Evolutionary conservation across 768 basidiomycete species (phyloP).

Genomic region (Lentinula aciculospora): DNA sequence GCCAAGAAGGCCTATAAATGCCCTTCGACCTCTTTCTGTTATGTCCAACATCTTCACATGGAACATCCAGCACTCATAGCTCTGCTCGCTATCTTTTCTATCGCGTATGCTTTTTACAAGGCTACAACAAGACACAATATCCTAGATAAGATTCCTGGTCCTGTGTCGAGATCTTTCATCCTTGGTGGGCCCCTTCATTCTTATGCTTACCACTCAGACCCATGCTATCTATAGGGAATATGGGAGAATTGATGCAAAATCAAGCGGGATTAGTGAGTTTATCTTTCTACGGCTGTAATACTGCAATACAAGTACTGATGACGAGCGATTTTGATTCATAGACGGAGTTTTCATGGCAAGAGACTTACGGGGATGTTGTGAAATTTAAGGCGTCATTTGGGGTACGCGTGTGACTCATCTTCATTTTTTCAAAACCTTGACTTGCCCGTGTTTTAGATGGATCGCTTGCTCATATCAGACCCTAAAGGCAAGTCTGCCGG

Average conservation of each 20-base stretch:
- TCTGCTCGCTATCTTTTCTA: neutral
- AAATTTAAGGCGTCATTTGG: slow-evolving; percentile 3
- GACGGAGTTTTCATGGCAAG: slow-evolving; percentile 7
- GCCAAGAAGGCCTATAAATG: neutral
- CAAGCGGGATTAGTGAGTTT: slow-evolving; percentile 6
- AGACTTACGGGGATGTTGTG: slow-evolving; percentile 6
- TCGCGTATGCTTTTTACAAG: neutral
- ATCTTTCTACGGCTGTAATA: neutral
- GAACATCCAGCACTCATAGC: neutral
- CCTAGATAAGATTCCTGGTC: slow-evolving; percentile 4
- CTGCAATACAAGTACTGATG: neutral
- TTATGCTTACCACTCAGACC: neutral
- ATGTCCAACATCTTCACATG: neutral
- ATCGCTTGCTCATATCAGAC: slow-evolving; percentile 24
- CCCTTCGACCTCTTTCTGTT: neutral
- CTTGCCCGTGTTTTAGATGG: slow-evolving; percentile 15
- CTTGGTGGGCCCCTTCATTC: neutral
- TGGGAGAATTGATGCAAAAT: slow-evolving; percentile 3
- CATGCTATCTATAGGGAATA: neutral
- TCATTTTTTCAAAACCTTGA: neutral
- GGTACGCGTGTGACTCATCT: neutral
- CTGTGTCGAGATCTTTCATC: neutral
- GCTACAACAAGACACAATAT: neutral
- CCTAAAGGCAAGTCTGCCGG: slow-evolving; percentile 13
- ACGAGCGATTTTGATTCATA: neutral